Percentiles rank a stretch among this genome's conserved stretches.
Evolutionary conservation across 495 filamentous ascomycete genomes (phyloP).

Genomic region (Talaromyces proteolyticus): DNA sequence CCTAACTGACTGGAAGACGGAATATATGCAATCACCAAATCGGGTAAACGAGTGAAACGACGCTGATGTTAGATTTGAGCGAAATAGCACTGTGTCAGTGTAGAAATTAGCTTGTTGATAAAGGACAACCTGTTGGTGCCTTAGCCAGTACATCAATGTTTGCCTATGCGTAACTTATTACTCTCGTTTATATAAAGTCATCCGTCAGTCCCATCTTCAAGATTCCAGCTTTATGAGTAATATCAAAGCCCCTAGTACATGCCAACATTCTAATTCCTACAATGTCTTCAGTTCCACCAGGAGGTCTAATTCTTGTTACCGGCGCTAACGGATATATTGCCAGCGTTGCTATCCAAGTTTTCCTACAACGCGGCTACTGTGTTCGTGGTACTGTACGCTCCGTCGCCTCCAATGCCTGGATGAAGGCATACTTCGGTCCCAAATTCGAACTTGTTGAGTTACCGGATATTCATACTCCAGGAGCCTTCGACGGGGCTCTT

Average conservation of each 20-base stretch:
- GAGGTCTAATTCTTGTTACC: conserved; percentile 11
- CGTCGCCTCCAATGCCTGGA: conserved; percentile 1
- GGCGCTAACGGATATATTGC: conserved; percentile 36
- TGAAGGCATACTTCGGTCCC: conserved; percentile 11
- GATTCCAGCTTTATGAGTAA: too few species aligned
- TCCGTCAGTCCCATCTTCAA: not conserved
- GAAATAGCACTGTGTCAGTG: too few species aligned
- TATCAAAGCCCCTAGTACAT: too few species aligned
- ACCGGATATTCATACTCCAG: conserved; percentile 25
- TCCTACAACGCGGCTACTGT: conserved; percentile 22
- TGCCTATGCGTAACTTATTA: too few species aligned
- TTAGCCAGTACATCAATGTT: too few species aligned
- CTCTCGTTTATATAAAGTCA: not conserved
- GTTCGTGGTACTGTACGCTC: conserved; percentile 32
- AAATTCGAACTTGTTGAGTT: conserved; percentile 30
- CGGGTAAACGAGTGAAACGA: not conserved
- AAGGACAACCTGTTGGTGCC: too few species aligned
- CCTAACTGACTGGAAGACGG: too few species aligned
- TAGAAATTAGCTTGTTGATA: too few species aligned
- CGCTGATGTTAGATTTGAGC: too few species aligned
- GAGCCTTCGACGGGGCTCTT: conserved; percentile 26
- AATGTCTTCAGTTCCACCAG: not conserved
- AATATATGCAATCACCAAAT: too few species aligned
- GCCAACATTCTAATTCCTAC: too few species aligned
- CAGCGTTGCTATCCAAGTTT: conserved; percentile 28